phyloP scores from a whole-genome alignment of 805 yeast genomes.

The Cyberlindnera americana region DNA sequence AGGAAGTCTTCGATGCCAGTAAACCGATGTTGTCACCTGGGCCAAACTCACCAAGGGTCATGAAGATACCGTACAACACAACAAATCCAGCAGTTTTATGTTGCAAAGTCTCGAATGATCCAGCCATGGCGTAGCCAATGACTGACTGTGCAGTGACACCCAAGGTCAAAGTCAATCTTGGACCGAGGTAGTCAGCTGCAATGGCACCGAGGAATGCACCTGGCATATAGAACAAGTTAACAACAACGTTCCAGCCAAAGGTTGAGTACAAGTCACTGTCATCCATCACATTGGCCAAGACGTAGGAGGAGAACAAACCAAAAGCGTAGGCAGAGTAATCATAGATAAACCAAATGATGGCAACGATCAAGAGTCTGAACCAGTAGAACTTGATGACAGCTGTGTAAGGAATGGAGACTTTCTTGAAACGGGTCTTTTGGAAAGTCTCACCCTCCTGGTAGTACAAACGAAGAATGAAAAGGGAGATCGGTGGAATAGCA shows the following conservation, averaged over 20 bases:
- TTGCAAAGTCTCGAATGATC: constrained; percentile 50
- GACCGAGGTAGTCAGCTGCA: constrained; percentile 86
- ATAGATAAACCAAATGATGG: constrained; percentile 86
- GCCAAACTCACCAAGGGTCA: constrained; percentile 88
- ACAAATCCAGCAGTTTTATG: constrained; percentile 72
- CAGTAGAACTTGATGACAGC: constrained; percentile 76
- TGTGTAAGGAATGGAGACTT: constrained; percentile 60
- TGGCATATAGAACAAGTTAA: constrained; percentile 84
- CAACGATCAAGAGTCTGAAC: constrained; percentile 67
- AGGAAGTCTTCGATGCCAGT: constrained; percentile 79
- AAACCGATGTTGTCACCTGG: constrained; percentile 92
- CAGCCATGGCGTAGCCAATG: constrained; percentile 84
- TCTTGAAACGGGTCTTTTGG: constrained; percentile 65
- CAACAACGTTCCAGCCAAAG: constrained; percentile 90
- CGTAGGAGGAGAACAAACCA: constrained; percentile 76
- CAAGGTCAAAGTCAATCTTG: constrained; percentile 66
- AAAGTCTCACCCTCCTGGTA: constrained; percentile 73
- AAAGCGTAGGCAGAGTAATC: constrained; percentile 87
- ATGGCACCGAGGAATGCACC: constrained; percentile 88
- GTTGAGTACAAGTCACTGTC: constrained; percentile 63
- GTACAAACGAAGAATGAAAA: constrained; percentile 73
- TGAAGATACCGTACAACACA: constrained; percentile 84
- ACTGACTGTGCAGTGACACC: constrained; percentile 75
- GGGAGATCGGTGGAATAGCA: constrained; percentile 77
- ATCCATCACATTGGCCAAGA: constrained; percentile 54